Evolutionary conservation across 768 basidiomycete species (phyloP).

Genomic region (Trametes sanguinea): DNA sequence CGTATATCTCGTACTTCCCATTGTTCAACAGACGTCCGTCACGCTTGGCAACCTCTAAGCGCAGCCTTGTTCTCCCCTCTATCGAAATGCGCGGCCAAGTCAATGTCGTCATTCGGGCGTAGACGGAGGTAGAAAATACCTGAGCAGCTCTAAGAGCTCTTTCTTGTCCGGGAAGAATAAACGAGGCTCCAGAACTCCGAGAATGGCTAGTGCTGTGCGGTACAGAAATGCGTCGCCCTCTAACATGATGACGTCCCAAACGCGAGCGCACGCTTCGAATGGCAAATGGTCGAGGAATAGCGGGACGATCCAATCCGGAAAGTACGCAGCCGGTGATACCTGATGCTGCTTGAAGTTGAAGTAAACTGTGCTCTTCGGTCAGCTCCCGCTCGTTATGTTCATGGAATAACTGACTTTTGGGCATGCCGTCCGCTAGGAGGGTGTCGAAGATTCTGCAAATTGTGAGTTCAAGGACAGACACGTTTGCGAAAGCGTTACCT

Average conservation of each 20-base stretch:
- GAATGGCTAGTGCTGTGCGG: slow-evolving; percentile 78
- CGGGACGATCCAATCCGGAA: slow-evolving; percentile 79
- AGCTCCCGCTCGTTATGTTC: background rate
- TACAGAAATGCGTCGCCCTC: slow-evolving; percentile 92
- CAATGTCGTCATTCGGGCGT: background rate
- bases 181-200: slow-evolving; percentile 81
- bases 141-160: slow-evolving; percentile 78
- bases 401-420: slow-evolving; percentile 63
- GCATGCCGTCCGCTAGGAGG: slow-evolving; percentile 88
- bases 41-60: slow-evolving; percentile 77
- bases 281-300: slow-evolving; percentile 86
- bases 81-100: background rate
- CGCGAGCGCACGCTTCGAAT: slow-evolving; percentile 83
- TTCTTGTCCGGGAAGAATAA: slow-evolving; percentile 85
- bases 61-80: slow-evolving; percentile 86
- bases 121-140: slow-evolving; percentile 42
- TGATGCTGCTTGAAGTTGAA: slow-evolving; percentile 96
- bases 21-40: slow-evolving; percentile 63
- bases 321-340: slow-evolving; percentile 81
- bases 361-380: slow-evolving; percentile 56
- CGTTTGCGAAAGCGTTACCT: slow-evolving; percentile 49
- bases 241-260: slow-evolving; percentile 86
- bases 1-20: slow-evolving; percentile 85
- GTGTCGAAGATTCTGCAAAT: slow-evolving; percentile 83
- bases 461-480: slow-evolving; percentile 17